Evolutionary conservation across 2,329 filamentous ascomycete genomes (phyloP), one percentile per base, ranked within the genome.

Genomic region (Fusarium devonianum): DNA sequence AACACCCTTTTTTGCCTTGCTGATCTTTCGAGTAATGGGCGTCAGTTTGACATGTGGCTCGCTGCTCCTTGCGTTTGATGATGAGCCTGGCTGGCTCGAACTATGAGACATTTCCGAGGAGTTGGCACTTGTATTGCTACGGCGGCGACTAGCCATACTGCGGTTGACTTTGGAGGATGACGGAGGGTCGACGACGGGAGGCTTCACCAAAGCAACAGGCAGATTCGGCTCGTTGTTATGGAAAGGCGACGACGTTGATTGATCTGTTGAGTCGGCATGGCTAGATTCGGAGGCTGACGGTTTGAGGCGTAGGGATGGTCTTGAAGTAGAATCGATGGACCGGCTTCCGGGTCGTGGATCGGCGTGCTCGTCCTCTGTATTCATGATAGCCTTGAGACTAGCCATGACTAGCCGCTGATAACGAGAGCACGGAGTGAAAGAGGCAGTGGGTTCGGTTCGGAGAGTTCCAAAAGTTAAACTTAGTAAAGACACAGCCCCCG

Each of bases 1-100:
- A n/a, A 83, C 72, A 10, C 81, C 81, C 66, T 84, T 84, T 73
- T 81, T 82, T 34, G 81, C 81, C 55, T 80, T 76, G 64, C 81
- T 84, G 29, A 82, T 77, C 53, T 80, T 78, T 14, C 78, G 72
- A 19, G 81, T 84, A 53, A 84, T 80, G 9, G 81, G 81, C 16
- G 81, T 84, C 56, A 81, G 69, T 65, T 78, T 83, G 59, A 80
- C 68, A 12, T 74, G 73, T 11, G 72, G 50, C 29, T 77, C 76
- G 29, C 65, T 58, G 33, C 69, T 64, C 28, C 60, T 54, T 12
- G 62, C 51, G 26, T 55, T 65, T 17, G 70, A 68, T 12, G 65
- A 62, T 12, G 58, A 38, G 28, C 62, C 63, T 47, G 55, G 54
- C 36, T 68, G 62, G 37, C 44, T 38, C 14, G 67, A 56, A 12